Conservation (phyloP, 2,329 filamentous ascomycete species). For the Corynespora cassiicola region DNA sequence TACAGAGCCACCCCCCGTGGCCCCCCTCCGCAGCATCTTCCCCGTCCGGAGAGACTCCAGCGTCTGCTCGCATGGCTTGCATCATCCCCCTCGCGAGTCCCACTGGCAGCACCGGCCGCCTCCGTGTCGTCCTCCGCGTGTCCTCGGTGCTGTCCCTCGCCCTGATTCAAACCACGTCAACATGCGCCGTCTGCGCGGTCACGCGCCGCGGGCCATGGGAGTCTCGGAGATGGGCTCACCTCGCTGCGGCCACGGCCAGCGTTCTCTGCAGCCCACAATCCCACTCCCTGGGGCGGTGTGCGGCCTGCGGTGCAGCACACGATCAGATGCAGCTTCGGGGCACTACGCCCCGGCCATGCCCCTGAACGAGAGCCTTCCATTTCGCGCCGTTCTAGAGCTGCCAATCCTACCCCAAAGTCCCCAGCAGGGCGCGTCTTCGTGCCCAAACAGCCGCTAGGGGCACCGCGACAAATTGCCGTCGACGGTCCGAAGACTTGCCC, state of each 20-base stretch:
- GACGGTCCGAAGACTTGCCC: slow-evolving; percentile 17
- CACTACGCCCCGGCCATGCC: slow-evolving; percentile 3
- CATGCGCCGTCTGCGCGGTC: not conserved
- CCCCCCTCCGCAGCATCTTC: too few relatives aligned
- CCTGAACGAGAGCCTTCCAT: too few relatives aligned
- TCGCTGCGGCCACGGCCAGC: slow-evolving; percentile 6
- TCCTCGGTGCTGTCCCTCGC: too few relatives aligned
- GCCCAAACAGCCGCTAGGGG: slow-evolving; percentile 1
- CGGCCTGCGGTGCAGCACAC: slow-evolving; percentile 21
- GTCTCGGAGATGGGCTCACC: slow-evolving; percentile 10
- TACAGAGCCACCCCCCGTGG: too few relatives aligned
- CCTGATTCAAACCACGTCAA: slow-evolving; percentile 4
- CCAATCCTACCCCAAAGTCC: slow-evolving; percentile 1
- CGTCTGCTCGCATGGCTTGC: too few relatives aligned
- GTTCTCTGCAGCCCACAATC: too few relatives aligned
- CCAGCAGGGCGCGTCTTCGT: slow-evolving; percentile 9
- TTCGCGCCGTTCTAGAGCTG: not conserved
- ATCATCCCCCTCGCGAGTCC: too few relatives aligned
- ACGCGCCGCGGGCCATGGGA: slow-evolving; percentile 7
- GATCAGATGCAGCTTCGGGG: slow-evolving; percentile 14
- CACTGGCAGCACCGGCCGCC: too few relatives aligned
- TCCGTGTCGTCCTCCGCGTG: too few relatives aligned
- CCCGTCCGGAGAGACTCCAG: too few relatives aligned
- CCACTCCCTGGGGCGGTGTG: slow-evolving; percentile 22
- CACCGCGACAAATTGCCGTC: slow-evolving; percentile 6